These are phyloP conservation scores for Hansfordia pulvinata DNA, from an alignment of 2,329 filamentous ascomycete genomes.

Conservation along the genomic window DNA sequence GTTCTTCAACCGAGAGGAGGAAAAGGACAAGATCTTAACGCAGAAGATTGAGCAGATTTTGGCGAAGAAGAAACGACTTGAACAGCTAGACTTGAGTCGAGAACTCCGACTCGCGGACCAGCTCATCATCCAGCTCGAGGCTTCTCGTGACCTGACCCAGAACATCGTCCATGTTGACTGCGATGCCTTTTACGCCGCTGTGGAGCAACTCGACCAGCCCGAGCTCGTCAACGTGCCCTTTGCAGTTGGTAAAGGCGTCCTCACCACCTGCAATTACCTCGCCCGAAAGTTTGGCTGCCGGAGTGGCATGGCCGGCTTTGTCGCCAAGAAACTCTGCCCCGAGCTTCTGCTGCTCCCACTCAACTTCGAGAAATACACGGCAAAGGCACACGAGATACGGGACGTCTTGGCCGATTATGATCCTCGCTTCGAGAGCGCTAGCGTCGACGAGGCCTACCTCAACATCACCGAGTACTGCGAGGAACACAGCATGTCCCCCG, in stretches of 20 bases:
- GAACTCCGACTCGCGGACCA: constrained; percentile 70
- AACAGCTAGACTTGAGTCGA: constrained; percentile 58
- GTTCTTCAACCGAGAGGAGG: constrained; percentile 86
- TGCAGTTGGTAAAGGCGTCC: constrained; percentile 62
- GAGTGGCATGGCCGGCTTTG: constrained; percentile 91
- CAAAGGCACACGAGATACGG: constrained; percentile 80
- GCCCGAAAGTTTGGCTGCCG: constrained; percentile 83
- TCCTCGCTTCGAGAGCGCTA: constrained; percentile 79
- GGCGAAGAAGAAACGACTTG: constrained; percentile 59
- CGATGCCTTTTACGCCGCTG: constrained; percentile 93
- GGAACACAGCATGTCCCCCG: constrained; percentile 52
- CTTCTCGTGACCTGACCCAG: constrained; percentile 68
- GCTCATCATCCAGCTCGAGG: constrained; percentile 66
- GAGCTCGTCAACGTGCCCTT: constrained; percentile 81
- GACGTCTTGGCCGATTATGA: constrained; percentile 79
- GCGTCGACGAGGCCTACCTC: constrained; percentile 91
- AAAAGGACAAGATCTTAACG: constrained; percentile 68
- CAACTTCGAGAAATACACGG: constrained; percentile 82
- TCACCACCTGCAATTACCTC: constrained; percentile 69
- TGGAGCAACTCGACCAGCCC: constrained; percentile 73
- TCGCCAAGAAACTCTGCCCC: constrained; percentile 88
- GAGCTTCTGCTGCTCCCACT: constrained; percentile 68
- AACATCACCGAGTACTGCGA: constrained; percentile 83
- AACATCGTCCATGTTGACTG: constrained; percentile 86
- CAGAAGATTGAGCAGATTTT: constrained; percentile 74